Evolutionary conservation across 2,329 filamentous ascomycete genomes (phyloP), one percentile per base, ranked within the genome.

Genomic region (Aspergillus sojae): DNA sequence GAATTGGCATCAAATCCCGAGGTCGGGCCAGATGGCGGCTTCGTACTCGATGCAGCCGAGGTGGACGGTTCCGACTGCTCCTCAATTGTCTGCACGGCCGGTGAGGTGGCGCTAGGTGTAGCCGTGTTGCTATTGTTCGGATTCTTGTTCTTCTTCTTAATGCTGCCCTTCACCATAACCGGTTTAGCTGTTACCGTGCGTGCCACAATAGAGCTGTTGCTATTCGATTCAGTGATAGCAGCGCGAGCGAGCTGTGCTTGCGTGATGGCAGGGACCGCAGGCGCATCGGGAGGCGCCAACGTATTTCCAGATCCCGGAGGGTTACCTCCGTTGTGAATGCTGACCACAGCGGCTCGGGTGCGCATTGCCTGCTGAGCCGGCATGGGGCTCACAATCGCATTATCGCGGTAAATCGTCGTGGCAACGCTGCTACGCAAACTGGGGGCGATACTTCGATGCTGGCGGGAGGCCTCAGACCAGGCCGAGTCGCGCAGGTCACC

Each of bases 351-450:
- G 11, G 95, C 93, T 79, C 95, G 96, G 67, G 91, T 91, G 65
- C 93, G 88, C 75, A 94, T 91, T 63, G 92, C 91, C 58, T 93
- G 95, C 73, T 95, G 93, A 0, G 93, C 93, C 0, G 94, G 90
- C 61, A 90, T 81, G 2, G 83, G 91, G 75, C 84, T 93, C 70
- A 97, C 88, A 58, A 96, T 88, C 19, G 92, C 93, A 72, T 96
- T 93, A 81, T 94, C 94, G 68, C 93, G 91, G 75, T 97, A 98
- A 59, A 97, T 93, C 23, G 94, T 97, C 1, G 94, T 97, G 4
- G 93, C 94, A 67, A 98, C 91, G 74, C 91, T 94, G 56, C 78
- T 80, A 58, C 82, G 79, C 50, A 83, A 66, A 65, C 80, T 84
- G 21, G 81, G 81, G 4, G 80, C 75, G 59, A 84, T 75, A 65